Evolutionary conservation across 2,329 filamentous ascomycete species (phyloP).

Genomic region (Alternaria triticimaculans): DNA sequence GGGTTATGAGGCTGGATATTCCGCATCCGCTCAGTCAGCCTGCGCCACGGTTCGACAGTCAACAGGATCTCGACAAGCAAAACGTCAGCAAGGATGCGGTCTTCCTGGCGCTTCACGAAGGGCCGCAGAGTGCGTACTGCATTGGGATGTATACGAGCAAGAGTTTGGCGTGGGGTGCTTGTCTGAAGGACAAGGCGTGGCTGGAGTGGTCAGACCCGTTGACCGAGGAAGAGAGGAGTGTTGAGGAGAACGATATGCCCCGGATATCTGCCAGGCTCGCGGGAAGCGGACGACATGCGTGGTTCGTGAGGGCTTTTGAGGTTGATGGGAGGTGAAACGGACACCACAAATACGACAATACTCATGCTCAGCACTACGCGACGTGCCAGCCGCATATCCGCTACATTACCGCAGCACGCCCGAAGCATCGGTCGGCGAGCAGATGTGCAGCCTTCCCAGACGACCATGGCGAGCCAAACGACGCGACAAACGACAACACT

Average conservation of each 20-base stretch:
- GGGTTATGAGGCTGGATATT: constrained; percentile 26
- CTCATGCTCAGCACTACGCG: too few species aligned
- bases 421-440: not conserved
- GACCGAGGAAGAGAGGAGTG: constrained; percentile 18
- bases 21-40: constrained; percentile 26
- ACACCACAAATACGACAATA: too few species aligned
- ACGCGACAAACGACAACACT: not conserved
- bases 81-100: constrained; percentile 7
- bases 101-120: constrained; percentile 26
- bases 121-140: constrained; percentile 20
- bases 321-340: not conserved
- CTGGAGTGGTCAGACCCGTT: constrained; percentile 16
- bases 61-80: not conserved
- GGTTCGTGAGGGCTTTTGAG: constrained; percentile 17
- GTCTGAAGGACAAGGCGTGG: constrained; percentile 30
- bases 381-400: fast-evolving
- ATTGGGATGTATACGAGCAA: constrained; percentile 25
- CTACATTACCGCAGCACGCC: not conserved
- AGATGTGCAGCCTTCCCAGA: not conserved
- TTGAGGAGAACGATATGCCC: constrained; percentile 19
- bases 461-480: fast-evolving
- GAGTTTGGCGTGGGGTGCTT: constrained; percentile 32
- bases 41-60: constrained; percentile 4
- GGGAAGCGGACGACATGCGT: constrained; percentile 22
- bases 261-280: constrained; percentile 19